Evolutionary conservation across 768 basidiomycete genomes (phyloP), one percentile per base, ranked within the genome.

Genomic region (Rhodotorula babjevae): DNA sequence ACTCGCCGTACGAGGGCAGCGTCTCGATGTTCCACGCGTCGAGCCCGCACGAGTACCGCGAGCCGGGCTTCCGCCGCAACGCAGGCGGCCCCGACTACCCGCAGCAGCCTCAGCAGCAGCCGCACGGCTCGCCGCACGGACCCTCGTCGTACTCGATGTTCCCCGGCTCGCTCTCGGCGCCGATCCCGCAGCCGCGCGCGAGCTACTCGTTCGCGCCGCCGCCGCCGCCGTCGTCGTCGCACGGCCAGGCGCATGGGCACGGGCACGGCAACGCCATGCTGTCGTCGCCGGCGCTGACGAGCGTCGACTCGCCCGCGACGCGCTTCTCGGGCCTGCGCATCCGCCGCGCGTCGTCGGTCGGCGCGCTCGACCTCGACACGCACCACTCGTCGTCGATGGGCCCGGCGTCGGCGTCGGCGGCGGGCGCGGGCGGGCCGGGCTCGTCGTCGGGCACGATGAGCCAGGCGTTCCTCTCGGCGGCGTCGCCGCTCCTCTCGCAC

Each of bases 291-390:
- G 12, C 44, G 8, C 12, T 46, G 44, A 46, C 18, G 44, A 5
- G 12, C 44, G 44, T 18, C 44, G 29, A 10, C 61, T 61, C 62
- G 14, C 61, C 62, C 3, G 58, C 58, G 11, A 11, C 50, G 50
- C 50, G 50, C 23, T 56, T 31, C 25, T 42, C 60, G n/a, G 44
- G 11, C 36, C 7, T 47, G 42, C 44, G 60, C 10, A 52, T 49
- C 50, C 71, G 71, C 56, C 71, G 71, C 42, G 67, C 71, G 7
- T 72, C 71, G 29, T 72, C 71, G 9, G 64, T 52, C 59, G 63
- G 63, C 21, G 53, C 46, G 27, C 59, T 72, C 58, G 71, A 72
- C 33, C 2, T 36, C 36, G 36, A 36, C 36, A 36, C 36, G 36
- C 36, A 36, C 36, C 36, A 36, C 36, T 36, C 36, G 36, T 36